Evolutionary conservation across 108 stramenopile species (phyloP).

Genomic region (Parietichytrium sp.): DNA sequence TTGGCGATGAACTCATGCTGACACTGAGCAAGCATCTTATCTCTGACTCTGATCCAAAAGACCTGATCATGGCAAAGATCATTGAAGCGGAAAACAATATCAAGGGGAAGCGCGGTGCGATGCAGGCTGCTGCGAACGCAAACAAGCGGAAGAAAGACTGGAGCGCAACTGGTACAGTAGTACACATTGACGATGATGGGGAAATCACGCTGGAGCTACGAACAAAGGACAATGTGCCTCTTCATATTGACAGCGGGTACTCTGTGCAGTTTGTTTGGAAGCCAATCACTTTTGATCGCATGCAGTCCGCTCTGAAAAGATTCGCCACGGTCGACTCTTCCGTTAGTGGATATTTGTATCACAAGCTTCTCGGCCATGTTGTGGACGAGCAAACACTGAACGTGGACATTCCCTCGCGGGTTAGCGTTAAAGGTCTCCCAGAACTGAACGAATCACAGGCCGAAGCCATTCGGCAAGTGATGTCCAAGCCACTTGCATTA

Average conservation of each 20-base stretch:
- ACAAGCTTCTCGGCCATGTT: constrained; percentile 90
- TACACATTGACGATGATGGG: constrained; percentile 82
- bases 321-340: constrained; percentile 96
- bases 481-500: constrained; percentile 85
- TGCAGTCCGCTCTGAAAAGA: constrained; percentile 93
- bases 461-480: constrained; percentile 79
- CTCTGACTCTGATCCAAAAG: not conserved
- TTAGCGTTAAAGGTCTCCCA: constrained; percentile 67
- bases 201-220: constrained; percentile 81
- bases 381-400: constrained; percentile 83
- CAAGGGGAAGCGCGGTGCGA: constrained; percentile 48
- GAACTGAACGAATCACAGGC: constrained; percentile 91
- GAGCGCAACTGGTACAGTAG: constrained; percentile 65
- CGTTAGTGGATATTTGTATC: constrained; percentile 94
- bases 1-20: constrained; percentile 88
- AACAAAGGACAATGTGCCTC: constrained; percentile 50
- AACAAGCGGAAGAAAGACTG: constrained; percentile 78
- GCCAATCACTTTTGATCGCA: constrained; percentile 89
- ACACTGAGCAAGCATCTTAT: constrained; percentile 49
- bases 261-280: constrained; percentile 97
- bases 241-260: constrained; percentile 79
- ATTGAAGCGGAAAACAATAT: too few species aligned
- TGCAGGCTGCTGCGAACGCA: constrained; percentile 74
- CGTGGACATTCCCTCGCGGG: constrained; percentile 43
- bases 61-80: too few species aligned